Percentiles rank a stretch among this genome's conserved stretches.
phyloP scores from a whole-genome alignment of 2,329 filamentous ascomycete species.

The Pseudomassariella vexata region DNA sequence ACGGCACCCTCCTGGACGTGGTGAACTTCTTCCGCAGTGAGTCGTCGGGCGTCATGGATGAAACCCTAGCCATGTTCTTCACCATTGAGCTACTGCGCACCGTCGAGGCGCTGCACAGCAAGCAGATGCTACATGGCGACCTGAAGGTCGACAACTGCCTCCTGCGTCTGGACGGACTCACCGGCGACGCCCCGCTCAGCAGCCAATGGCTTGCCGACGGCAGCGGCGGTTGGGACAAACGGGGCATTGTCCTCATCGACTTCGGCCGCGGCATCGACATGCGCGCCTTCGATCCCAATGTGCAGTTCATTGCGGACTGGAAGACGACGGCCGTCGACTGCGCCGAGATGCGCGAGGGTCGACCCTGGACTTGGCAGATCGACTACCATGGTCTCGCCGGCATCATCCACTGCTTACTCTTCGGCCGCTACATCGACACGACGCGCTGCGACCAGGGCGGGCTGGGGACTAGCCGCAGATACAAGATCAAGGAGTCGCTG shows the following conservation, averaged over 20 bases:
- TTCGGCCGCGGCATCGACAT: conserved; percentile 95
- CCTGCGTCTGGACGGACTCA: conserved; percentile 64
- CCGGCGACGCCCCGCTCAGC: conserved; percentile 39
- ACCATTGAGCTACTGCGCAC: conserved; percentile 85
- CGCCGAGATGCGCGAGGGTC: conserved; percentile 87
- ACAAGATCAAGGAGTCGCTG: conserved; percentile 73
- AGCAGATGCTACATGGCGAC: conserved; percentile 82
- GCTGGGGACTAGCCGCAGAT: conserved; percentile 60
- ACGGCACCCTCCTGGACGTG: conserved; percentile 91
- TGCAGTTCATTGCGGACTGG: conserved; percentile 94
- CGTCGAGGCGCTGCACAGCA: conserved; percentile 77
- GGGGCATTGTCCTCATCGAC: conserved; percentile 84
- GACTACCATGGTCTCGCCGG: conserved; percentile 93
- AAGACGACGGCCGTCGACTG: conserved; percentile 83
- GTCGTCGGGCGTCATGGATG: conserved; percentile 73
- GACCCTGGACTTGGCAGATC: conserved; percentile 96
- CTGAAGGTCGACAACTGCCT: conserved; percentile 95
- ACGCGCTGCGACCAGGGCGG: conserved; percentile 48
- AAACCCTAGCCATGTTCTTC: conserved; percentile 92
- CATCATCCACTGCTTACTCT: conserved; percentile 81
- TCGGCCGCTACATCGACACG: conserved; percentile 92
- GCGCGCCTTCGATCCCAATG: conserved; percentile 69
- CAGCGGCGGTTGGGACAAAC: conserved; percentile 68
- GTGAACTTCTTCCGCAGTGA: conserved; percentile 81
- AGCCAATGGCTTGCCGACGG: conserved; percentile 69